A percentile compares a stretch with the other conserved stretches of the same genome.
Evolutionary conservation across 2,329 filamentous ascomycete genomes (phyloP).

Genomic region (Xylaria arbuscula): DNA sequence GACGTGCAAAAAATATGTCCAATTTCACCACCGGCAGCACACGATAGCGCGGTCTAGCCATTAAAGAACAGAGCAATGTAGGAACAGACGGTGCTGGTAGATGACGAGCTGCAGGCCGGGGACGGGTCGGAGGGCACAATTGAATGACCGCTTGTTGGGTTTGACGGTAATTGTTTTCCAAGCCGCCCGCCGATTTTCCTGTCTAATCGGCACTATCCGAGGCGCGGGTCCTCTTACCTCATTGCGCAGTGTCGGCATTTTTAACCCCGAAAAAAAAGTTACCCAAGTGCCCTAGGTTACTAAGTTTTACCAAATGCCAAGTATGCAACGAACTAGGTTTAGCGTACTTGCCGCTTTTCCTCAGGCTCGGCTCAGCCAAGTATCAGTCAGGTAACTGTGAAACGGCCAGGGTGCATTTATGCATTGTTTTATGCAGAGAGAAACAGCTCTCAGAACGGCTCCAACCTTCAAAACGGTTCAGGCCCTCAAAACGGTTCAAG

Average conservation of each 20-base stretch:
- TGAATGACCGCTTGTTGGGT: slow-evolving; percentile 7
- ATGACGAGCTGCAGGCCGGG: slow-evolving; percentile 24
- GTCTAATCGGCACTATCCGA: slow-evolving; percentile 33
- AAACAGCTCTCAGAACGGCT: too few relatives aligned
- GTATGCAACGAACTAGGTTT: too few relatives aligned
- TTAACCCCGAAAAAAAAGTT: slow-evolving; percentile 11
- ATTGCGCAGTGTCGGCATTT: slow-evolving; percentile 12
- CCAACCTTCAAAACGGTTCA: too few relatives aligned
- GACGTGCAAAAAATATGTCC: slow-evolving; percentile 17
- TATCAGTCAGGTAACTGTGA: too few relatives aligned
- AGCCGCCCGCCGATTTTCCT: slow-evolving; percentile 34
- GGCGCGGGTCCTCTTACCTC: slow-evolving; percentile 12
- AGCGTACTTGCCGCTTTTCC: too few relatives aligned
- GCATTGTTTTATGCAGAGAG: too few relatives aligned
- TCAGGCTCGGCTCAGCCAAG: too few relatives aligned
- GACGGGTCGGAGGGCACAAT: slow-evolving; percentile 12
- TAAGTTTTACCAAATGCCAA: too few relatives aligned
- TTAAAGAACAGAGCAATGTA: slow-evolving; percentile 39
- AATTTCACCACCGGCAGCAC: slow-evolving; percentile 38
- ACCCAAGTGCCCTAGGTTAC: too few relatives aligned
- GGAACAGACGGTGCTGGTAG: slow-evolving; percentile 12
- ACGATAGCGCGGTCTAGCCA: slow-evolving; percentile 39
- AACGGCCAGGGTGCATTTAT: too few relatives aligned
- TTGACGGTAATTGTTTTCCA: slow-evolving; percentile 45
- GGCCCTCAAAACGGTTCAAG: too few relatives aligned